Percentiles rank a stretch among this genome's conserved stretches.
Conservation (phyloP, 306 rosid genomes). For the Prinsepia uniflora region DNA sequence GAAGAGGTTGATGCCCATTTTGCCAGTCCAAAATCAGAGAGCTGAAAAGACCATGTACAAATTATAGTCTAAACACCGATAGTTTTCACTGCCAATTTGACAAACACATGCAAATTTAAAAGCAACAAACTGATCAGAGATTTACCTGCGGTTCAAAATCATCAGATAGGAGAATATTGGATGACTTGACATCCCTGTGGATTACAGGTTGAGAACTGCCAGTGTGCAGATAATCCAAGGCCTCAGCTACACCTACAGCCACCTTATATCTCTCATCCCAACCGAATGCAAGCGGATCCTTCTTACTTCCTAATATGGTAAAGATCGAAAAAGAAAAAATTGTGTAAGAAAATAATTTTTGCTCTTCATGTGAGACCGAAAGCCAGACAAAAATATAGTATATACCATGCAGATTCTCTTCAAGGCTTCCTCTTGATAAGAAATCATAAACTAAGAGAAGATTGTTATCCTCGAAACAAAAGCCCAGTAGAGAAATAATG, state of each 20-base stretch:
- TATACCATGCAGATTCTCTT: conserved; percentile 89
- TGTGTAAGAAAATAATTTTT: neutral
- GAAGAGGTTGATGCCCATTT: conserved; percentile 74
- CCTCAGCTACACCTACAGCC: conserved; percentile 88
- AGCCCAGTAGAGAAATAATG: conserved; percentile 82
- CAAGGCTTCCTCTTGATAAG: conserved; percentile 92
- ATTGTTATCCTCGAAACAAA: conserved; percentile 79
- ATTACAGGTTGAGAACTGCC: conserved; percentile 62
- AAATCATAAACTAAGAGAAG: conserved; percentile 92
- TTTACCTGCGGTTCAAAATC: conserved; percentile 91
- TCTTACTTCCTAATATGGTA: conserved; percentile 52
- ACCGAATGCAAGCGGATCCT: conserved; percentile 56
- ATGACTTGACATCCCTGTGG: conserved; percentile 90
- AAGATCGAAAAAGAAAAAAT: neutral
- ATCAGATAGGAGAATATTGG: conserved; percentile 73
- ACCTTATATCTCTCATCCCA: conserved; percentile 89
- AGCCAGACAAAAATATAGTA: neutral
- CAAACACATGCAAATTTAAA: conserved; percentile 8
- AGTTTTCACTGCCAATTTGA: conserved; percentile 14
- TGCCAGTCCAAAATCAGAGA: conserved; percentile 96
- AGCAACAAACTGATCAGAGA: conserved; percentile 7
- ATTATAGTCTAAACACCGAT: conserved; percentile 6
- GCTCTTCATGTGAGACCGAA: neutral
- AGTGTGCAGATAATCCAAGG: conserved; percentile 74
- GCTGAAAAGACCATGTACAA: conserved; percentile 42